phyloP scores from a whole-genome alignment of 768 basidiomycete species.

The Suillus alpinus region DNA sequence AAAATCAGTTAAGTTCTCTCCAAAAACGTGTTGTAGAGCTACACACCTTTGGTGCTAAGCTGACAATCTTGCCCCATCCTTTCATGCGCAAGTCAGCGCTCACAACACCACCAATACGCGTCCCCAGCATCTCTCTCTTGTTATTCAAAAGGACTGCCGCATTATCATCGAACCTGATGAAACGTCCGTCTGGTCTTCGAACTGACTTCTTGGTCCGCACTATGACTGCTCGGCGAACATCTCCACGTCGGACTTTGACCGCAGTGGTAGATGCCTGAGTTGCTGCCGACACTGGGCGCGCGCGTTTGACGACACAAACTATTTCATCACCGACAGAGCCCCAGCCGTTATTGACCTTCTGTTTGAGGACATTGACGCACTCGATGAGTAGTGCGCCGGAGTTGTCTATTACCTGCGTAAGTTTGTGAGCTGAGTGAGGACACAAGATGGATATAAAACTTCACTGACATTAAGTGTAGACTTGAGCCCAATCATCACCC shows the following conservation, averaged over 20 bases:
- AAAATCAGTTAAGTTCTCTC: not conserved
- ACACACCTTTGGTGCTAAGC: conserved; percentile 83
- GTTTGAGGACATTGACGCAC: conserved; percentile 94
- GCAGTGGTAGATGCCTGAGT: conserved; percentile 69
- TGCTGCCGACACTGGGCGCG: conserved; percentile 74
- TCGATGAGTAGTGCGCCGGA: conserved; percentile 92
- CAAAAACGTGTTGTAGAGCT: not conserved
- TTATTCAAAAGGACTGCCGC: conserved; percentile 92
- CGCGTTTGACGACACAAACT: conserved; percentile 91
- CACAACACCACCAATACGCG: conserved; percentile 91
- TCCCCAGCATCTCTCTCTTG: conserved; percentile 94
- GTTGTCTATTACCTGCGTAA: conserved; percentile 88
- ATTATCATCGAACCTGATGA: conserved; percentile 93
- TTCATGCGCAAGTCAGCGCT: conserved; percentile 87
- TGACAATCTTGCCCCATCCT: conserved; percentile 93
- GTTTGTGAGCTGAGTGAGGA: not conserved
- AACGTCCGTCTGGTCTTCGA: conserved; percentile 82
- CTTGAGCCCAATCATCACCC: conserved; percentile 90
- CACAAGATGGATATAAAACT: not conserved
- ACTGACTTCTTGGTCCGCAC: conserved; percentile 90
- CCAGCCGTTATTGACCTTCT: conserved; percentile 94
- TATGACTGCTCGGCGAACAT: conserved; percentile 93
- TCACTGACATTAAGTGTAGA: conserved; percentile 76
- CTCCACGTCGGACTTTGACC: conserved; percentile 88
- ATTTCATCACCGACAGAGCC: conserved; percentile 94